Evolutionary conservation across 352 stramenopile genomes (phyloP).

Genomic region (Phytophthora citricola): DNA sequence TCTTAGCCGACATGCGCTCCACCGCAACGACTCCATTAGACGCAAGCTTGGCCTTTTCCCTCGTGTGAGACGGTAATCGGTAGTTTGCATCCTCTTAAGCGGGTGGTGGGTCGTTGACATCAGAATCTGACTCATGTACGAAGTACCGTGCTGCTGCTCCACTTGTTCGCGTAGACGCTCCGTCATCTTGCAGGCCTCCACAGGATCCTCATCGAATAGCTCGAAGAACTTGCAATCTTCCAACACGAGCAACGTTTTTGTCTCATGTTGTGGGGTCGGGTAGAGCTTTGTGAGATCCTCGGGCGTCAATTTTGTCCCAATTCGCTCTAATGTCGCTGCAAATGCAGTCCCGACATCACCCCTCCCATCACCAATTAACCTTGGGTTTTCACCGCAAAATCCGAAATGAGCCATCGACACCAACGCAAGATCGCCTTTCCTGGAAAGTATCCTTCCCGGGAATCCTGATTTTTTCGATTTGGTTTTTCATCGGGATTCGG

Average conservation of each 20-base stretch:
- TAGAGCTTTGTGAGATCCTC: slow-evolving; percentile 15
- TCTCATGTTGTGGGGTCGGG: neutral
- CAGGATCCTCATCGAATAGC: slow-evolving; percentile 13
- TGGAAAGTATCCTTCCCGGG: too few relatives aligned
- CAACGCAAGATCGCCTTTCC: too few relatives aligned
- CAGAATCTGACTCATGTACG: slow-evolving; percentile 11
- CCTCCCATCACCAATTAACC: slow-evolving; percentile 13
- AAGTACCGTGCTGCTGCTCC: slow-evolving; percentile 1
- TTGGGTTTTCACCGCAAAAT: slow-evolving; percentile 1
- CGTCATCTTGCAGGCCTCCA: neutral
- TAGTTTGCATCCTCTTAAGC: slow-evolving; percentile 19
- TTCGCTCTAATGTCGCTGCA: slow-evolving; percentile 2
- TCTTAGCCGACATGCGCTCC: slow-evolving; percentile 27
- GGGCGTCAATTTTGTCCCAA: slow-evolving; percentile 1
- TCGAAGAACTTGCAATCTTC: slow-evolving; percentile 24
- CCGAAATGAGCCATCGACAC: neutral
- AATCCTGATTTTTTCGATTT: too few relatives aligned
- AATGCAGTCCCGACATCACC: slow-evolving; percentile 17
- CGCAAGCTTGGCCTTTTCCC: slow-evolving; percentile 25
- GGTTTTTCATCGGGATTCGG: too few relatives aligned
- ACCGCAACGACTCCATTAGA: slow-evolving; percentile 27
- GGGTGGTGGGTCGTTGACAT: slow-evolving; percentile 12
- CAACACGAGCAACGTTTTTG: slow-evolving; percentile 1
- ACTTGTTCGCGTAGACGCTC: slow-evolving; percentile 1
- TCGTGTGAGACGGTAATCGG: slow-evolving; percentile 34